Evolutionary conservation across 352 stramenopile species (phyloP).

Genomic region (Phytophthora citrophthora): DNA sequence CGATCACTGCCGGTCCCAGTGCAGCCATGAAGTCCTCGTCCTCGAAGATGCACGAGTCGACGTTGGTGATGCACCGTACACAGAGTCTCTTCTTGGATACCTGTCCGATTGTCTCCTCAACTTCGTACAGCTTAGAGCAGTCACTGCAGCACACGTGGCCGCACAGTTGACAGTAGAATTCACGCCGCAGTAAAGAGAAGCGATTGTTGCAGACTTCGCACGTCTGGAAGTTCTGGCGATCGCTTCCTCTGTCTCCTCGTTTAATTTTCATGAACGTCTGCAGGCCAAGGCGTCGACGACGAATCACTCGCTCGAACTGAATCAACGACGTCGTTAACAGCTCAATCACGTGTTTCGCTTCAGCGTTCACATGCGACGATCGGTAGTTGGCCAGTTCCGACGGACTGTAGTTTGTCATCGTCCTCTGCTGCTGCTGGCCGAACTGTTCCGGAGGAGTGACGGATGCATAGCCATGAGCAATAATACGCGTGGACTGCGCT

Average conservation of each 20-base stretch:
- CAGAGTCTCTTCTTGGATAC: constrained; percentile 59
- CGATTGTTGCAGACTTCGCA: constrained; percentile 54
- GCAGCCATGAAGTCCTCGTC: constrained; percentile 63
- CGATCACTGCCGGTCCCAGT: constrained; percentile 53
- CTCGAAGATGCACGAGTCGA: constrained; percentile 64
- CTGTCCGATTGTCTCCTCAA: constrained; percentile 52
- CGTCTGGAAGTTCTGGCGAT: constrained; percentile 27
- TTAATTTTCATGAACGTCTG: constrained; percentile 65
- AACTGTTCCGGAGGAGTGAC: constrained; percentile 46
- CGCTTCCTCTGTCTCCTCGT: constrained; percentile 3
- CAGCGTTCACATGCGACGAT: constrained; percentile 59
- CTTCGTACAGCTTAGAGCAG: constrained; percentile 62
- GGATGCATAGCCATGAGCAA: constrained; percentile 69
- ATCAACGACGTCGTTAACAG: constrained; percentile 59
- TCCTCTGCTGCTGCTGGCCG: constrained; percentile 30
- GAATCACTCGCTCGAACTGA: constrained; percentile 73
- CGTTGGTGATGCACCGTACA: constrained; percentile 58
- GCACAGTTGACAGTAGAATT: constrained; percentile 65
- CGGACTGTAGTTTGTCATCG: constrained; percentile 28
- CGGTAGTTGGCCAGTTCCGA: constrained; percentile 45
- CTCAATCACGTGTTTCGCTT: constrained; percentile 66
- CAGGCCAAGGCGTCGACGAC: constrained; percentile 67
- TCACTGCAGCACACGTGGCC: constrained; percentile 58
- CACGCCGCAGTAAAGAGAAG: constrained; percentile 52
- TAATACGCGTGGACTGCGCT: constrained; percentile 47